Conservation (phyloP, 495 filamentous ascomycete genomes). For the Aspergillus sclerotioniger region DNA sequence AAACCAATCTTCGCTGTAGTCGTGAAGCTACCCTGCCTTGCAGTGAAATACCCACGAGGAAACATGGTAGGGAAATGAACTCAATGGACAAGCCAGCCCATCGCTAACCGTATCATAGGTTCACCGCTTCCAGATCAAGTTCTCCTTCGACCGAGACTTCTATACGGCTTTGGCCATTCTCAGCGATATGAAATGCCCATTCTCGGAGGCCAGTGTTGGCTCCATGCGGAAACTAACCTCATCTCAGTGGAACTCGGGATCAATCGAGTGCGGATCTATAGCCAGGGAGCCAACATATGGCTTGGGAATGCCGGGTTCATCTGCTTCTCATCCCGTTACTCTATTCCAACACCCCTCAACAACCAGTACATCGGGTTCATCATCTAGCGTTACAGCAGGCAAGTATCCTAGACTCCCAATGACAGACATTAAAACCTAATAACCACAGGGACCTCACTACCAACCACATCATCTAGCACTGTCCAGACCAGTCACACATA, state of each 20-base stretch:
- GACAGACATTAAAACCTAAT: not conserved
- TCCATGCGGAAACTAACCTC: constrained; percentile 25
- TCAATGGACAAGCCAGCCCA: not conserved
- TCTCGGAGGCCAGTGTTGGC: constrained; percentile 34
- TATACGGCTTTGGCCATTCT: constrained; percentile 37
- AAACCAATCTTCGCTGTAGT: constrained; percentile 38
- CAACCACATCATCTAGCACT: constrained; percentile 13
- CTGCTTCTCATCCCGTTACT: not conserved
- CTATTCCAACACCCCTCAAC: not conserved
- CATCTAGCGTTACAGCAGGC: constrained; percentile 9
- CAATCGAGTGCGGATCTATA: not conserved
- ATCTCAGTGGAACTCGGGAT: constrained; percentile 28
- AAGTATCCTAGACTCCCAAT: not conserved
- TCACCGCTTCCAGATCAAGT: constrained; percentile 46
- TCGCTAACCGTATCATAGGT: constrained; percentile 19
- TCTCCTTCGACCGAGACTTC: constrained; percentile 37
- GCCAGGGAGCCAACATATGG: constrained; percentile 1
- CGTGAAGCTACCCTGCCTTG: constrained; percentile 44
- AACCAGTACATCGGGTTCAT: not conserved
- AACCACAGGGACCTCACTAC: constrained; percentile 2
- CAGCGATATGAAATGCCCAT: constrained; percentile 39
- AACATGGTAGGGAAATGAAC: constrained; percentile 3
- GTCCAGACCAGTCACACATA: not conserved
- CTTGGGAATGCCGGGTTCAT: not conserved
- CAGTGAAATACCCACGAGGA: constrained; percentile 37